Conservation (phyloP, 805 yeast species). For the Komagataella populi region DNA sequence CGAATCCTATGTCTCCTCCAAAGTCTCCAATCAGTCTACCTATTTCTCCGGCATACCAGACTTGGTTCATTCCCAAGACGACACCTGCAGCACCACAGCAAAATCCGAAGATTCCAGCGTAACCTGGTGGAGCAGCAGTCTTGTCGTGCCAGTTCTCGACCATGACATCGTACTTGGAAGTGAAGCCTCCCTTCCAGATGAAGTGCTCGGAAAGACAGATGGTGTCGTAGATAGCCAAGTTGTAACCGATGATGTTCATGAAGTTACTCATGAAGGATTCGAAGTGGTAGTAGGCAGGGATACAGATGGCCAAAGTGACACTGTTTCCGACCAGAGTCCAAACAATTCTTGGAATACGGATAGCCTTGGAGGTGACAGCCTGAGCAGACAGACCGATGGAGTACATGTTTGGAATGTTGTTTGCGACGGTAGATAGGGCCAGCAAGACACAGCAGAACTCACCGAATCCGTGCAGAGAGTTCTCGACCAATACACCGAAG, state of each 20-base stretch:
- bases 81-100: slow-evolving; percentile 79
- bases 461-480: slow-evolving; percentile 81
- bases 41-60: slow-evolving; percentile 69
- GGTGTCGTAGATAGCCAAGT: slow-evolving; percentile 74
- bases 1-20: slow-evolving; percentile 87
- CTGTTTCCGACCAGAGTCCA: slow-evolving; percentile 76
- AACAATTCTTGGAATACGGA: slow-evolving; percentile 63
- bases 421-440: slow-evolving; percentile 78
- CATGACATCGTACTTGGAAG: slow-evolving; percentile 33
- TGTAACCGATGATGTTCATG: slow-evolving; percentile 87
- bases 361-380: slow-evolving; percentile 64
- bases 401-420: slow-evolving; percentile 90
- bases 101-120: slow-evolving; percentile 68
- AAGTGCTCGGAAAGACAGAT: slow-evolving; percentile 74
- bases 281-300: slow-evolving; percentile 76
- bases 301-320: slow-evolving; percentile 71
- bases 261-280: slow-evolving; percentile 65
- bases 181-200: slow-evolving; percentile 52
- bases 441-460: slow-evolving; percentile 77
- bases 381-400: slow-evolving; percentile 82
- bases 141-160: slow-evolving; percentile 46
- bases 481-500: slow-evolving; percentile 61
- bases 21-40: slow-evolving; percentile 42
- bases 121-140: slow-evolving; percentile 54
- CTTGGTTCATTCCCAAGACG: slow-evolving; percentile 77